phyloP scores from a whole-genome alignment of 306 rosid species.

The Carpinus viminea region DNA sequence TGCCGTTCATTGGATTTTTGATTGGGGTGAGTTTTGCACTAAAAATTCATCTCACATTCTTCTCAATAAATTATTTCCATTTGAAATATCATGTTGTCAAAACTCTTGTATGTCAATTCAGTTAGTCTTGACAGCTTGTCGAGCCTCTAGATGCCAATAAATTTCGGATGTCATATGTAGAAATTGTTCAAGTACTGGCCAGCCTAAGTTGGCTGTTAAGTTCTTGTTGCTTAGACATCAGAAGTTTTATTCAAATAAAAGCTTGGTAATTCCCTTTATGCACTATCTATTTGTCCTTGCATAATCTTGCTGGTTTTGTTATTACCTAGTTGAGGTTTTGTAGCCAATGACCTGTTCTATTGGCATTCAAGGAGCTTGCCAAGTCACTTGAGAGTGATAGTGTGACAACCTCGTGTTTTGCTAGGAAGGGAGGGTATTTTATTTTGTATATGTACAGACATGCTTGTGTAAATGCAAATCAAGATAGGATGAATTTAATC shows the following conservation, averaged over 20 bases:
- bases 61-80: slow-evolving; percentile 10
- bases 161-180: neutral
- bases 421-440: neutral
- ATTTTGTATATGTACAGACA: neutral
- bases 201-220: neutral
- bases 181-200: neutral
- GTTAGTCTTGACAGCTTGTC: neutral
- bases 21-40: slow-evolving; percentile 72
- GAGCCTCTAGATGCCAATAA: neutral
- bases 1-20: slow-evolving; percentile 81
- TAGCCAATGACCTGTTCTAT: neutral
- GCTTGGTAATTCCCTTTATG: neutral
- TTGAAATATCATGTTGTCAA: neutral
- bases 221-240: neutral
- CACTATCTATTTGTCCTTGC: neutral
- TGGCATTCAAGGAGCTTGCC: neutral
- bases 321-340: neutral
- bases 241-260: neutral
- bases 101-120: neutral
- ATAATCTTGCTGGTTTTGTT: neutral
- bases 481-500: neutral
- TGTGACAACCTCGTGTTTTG: neutral
- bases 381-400: neutral
- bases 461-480: slow-evolving; percentile 11
- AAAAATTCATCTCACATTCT: neutral